Conservation (phyloP, 495 filamentous ascomycete genomes). For the Penicillium mononematosum region DNA sequence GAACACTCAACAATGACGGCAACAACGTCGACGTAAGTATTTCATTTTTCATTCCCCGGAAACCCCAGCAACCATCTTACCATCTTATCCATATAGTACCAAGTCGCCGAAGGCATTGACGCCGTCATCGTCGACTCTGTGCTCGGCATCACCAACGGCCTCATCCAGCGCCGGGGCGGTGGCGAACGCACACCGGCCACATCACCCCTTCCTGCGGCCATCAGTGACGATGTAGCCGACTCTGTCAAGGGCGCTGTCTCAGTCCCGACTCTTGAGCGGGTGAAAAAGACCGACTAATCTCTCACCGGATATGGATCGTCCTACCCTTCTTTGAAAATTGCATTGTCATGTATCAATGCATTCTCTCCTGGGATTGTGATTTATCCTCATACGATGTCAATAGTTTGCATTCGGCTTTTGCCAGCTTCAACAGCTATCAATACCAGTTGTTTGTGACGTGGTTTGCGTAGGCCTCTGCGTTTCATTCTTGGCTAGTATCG, state of each 20-base stretch:
- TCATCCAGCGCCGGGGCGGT: slow-evolving; percentile 50
- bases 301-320: slow-evolving; percentile 5
- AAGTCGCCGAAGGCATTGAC: slow-evolving; percentile 94
- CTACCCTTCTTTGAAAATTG: slow-evolving; percentile 2
- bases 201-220: slow-evolving; percentile 25
- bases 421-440: slow-evolving; percentile 28
- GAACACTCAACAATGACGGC: slow-evolving; percentile 80
- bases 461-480: not conserved
- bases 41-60: not conserved
- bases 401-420: slow-evolving; percentile 19
- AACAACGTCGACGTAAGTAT: slow-evolving; percentile 73
- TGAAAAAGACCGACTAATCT: slow-evolving; percentile 22
- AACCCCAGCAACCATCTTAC: not conserved
- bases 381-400: slow-evolving; percentile 20
- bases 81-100: slow-evolving; percentile 50
- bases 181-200: slow-evolving; percentile 30
- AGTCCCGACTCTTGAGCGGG: slow-evolving; percentile 33
- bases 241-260: slow-evolving; percentile 24
- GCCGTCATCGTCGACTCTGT: slow-evolving; percentile 96
- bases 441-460: slow-evolving; percentile 2
- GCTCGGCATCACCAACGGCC: slow-evolving; percentile 72
- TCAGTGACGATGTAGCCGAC: slow-evolving; percentile 17
- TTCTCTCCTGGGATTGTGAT: slow-evolving; percentile 9
- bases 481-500: not conserved
- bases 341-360: slow-evolving; percentile 8